Evolutionary conservation across 495 filamentous ascomycete genomes (phyloP).

Genomic region (Bombardia bombarda): DNA sequence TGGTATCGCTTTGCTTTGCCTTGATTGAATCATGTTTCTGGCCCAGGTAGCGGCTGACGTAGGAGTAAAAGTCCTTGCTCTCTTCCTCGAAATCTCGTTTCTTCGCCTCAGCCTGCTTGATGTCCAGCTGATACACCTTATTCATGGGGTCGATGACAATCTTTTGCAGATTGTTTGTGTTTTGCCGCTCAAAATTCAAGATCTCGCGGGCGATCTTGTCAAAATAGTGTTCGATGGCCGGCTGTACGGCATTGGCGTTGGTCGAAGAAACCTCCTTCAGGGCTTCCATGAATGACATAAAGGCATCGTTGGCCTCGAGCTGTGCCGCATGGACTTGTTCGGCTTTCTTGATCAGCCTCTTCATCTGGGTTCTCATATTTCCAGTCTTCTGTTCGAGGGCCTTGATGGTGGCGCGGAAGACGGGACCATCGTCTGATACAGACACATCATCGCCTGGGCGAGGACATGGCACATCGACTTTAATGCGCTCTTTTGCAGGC

Average conservation of each 20-base stretch:
- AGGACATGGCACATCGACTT: slow-evolving; percentile 81
- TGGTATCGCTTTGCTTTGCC: slow-evolving; percentile 95
- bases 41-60: slow-evolving; percentile 87
- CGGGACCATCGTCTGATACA: slow-evolving; percentile 80
- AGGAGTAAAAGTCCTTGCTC: slow-evolving; percentile 94
- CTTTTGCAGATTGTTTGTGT: slow-evolving; percentile 75
- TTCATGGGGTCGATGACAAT: slow-evolving; percentile 89
- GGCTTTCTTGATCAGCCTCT: slow-evolving; percentile 87
- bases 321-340: slow-evolving; percentile 80
- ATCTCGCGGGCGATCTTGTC: slow-evolving; percentile 94
- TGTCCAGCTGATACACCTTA: slow-evolving; percentile 87
- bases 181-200: slow-evolving; percentile 74
- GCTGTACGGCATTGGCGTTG: slow-evolving; percentile 91
- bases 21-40: slow-evolving; percentile 93
- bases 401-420: slow-evolving; percentile 97
- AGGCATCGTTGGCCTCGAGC: slow-evolving; percentile 72
- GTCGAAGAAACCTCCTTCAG: slow-evolving; percentile 80
- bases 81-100: slow-evolving; percentile 98
- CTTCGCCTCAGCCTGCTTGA: slow-evolving; percentile 95
- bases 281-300: slow-evolving; percentile 75
- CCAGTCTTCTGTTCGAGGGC: slow-evolving; percentile 93
- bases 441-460: slow-evolving; percentile 83
- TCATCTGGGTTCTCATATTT: slow-evolving; percentile 88
- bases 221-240: slow-evolving; percentile 95
- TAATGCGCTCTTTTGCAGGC: slow-evolving; percentile 51